Evolutionary conservation across 2,329 filamentous ascomycete species (phyloP), one percentile per base, ranked within the genome.

Genomic region (Aspergillus ruber): DNA sequence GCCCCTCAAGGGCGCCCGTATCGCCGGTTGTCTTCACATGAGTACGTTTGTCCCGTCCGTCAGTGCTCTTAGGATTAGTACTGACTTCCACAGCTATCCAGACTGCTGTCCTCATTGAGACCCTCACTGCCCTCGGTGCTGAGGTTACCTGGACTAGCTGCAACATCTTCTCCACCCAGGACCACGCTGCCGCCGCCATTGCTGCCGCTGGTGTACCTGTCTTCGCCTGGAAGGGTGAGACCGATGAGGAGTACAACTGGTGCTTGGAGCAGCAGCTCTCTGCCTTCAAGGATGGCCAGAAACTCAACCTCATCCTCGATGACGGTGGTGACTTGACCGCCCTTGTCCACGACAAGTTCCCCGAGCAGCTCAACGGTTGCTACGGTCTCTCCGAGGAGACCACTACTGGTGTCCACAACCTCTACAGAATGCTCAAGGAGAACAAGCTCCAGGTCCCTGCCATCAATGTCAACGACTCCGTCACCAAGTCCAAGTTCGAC

Each of bases 401-500:
- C 73, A 98, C 91, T 75, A 98, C 91, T 46, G 91, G 91, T 82
- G 91, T 98, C 67, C 93, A 97, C 86, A 91, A 97, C 81, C 83
- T 98, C 54, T 98, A 97, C 87, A 83, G 84, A 71, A 96, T 96
- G 90, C 78, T 97, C 73, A 96, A 93, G 83, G 84, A 88, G 63
- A 82, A 82, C 72, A 81, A 83, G 74, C 89, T 97, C 58, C 85
- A 95, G 55, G 88, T 95, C 60, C 93, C 93, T 61, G 82, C 91
- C 75, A 89, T 97, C 85, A 98, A 98, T 76, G 91, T 98, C 82
- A 97, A 98, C 80, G 91, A 98, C 84, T 90, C 87, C 51, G 91
- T 98, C 71, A 98, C 93, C 76, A 98, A 97, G 86, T 95, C 90
- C 78, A 98, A 98, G 84, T 98, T 98, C 74, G 93, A 97, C 84